Conservation (phyloP, 2,329 filamentous ascomycete species). For the Neofusicoccum sp. region DNA sequence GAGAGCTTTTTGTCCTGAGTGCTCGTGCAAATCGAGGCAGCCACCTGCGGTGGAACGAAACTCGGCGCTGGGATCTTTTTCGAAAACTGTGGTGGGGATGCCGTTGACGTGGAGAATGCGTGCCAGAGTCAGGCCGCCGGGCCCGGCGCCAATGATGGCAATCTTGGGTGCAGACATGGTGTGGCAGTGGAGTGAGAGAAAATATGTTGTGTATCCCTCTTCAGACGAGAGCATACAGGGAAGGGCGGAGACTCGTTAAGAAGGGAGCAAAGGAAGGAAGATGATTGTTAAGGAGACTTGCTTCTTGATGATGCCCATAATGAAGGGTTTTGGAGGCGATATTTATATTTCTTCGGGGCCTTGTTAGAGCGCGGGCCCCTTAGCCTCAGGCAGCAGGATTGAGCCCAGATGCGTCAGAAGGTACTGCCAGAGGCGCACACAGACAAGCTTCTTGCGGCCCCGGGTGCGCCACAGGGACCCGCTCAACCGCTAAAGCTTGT, state of each 20-base stretch:
- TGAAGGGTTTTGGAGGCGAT: not conserved
- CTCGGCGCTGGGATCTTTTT: constrained; percentile 43
- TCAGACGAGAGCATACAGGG: too few relatives aligned
- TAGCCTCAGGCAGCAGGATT: too few relatives aligned
- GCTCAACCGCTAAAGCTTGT: too few relatives aligned
- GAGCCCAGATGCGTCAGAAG: too few relatives aligned
- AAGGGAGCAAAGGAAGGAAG: not conserved
- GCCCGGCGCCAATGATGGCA: constrained; percentile 41
- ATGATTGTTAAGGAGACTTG: not conserved
- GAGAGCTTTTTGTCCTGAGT: constrained; percentile 52
- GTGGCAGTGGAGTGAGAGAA: constrained; percentile 20
- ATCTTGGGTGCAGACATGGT: constrained; percentile 30
- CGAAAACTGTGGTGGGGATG: constrained; percentile 50
- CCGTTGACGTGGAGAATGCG: constrained; percentile 51
- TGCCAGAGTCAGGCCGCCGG: constrained; percentile 52
- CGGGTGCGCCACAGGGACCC: too few relatives aligned
- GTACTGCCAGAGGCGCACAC: too few relatives aligned
- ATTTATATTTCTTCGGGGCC: not conserved
- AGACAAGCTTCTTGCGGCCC: too few relatives aligned
- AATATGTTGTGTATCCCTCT: not conserved
- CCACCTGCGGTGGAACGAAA: constrained; percentile 51
- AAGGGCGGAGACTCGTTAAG: too few relatives aligned
- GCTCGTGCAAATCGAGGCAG: constrained; percentile 54
- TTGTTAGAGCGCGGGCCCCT: not conserved
- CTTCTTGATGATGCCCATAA: not conserved